Evolutionary conservation across 2,329 filamentous ascomycete species (phyloP).

Genomic region (Scytalidium sp.): DNA sequence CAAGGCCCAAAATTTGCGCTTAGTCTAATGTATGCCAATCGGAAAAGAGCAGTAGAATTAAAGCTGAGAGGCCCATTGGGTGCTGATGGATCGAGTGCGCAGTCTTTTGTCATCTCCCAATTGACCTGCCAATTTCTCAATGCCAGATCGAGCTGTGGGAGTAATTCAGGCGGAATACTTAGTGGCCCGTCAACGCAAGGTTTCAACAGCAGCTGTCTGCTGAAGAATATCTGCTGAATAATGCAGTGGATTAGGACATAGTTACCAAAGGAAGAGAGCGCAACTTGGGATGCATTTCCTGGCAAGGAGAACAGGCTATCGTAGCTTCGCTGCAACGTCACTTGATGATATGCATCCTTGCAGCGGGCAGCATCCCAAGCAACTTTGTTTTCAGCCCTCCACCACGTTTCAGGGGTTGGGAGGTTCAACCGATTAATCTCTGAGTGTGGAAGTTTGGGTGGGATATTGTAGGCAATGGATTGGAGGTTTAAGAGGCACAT

Average conservation of each 20-base stretch:
- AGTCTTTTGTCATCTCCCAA: constrained; percentile 45
- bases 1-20: constrained; percentile 63
- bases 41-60: constrained; percentile 59
- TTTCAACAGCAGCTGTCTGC: constrained; percentile 46
- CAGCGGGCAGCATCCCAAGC: background rate
- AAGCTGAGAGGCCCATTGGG: constrained; percentile 58
- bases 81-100: constrained; percentile 44
- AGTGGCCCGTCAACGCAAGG: background rate
- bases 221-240: constrained; percentile 68
- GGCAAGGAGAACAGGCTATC: background rate
- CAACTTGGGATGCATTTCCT: background rate
- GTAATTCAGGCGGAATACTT: background rate
- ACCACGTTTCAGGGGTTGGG: background rate
- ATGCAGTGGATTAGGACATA: constrained; percentile 71
- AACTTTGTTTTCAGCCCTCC: background rate
- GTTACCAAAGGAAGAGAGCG: constrained; percentile 2
- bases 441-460: background rate
- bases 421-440: background rate
- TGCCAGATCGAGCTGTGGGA: constrained; percentile 45
- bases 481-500: background rate
- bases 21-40: constrained; percentile 60
- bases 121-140: constrained; percentile 56
- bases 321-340: background rate
- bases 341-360: background rate
- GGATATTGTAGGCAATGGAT: constrained; percentile 1